Percentiles rank a stretch among this genome's conserved stretches.
Conservation (phyloP, 768 basidiomycete genomes). For the Gloeophyllum trabeum region DNA sequence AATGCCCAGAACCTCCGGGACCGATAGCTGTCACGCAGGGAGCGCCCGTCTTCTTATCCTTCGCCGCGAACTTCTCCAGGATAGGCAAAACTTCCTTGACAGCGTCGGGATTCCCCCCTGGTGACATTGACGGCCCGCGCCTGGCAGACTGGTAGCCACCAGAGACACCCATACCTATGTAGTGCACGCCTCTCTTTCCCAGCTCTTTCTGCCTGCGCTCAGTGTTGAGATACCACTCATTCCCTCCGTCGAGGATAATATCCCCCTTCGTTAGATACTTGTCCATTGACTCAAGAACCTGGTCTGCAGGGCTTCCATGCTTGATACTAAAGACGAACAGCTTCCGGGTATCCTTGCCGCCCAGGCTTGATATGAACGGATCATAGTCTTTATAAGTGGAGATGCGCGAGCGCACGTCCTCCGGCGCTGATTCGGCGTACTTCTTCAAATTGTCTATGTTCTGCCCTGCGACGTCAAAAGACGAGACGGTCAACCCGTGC, state of each 20-base stretch:
- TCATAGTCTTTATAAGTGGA: conserved; percentile 10
- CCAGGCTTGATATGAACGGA: conserved; percentile 9
- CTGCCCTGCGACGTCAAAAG: conserved; percentile 9
- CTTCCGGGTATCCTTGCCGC: conserved; percentile 4
- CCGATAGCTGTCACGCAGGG: conserved; percentile 11
- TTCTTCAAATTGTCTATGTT: conserved; percentile 8
- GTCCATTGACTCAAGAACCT: conserved; percentile 6
- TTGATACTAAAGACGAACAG: conserved; percentile 14
- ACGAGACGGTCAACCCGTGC: conserved; percentile 9
- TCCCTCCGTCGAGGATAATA: conserved; percentile 13
- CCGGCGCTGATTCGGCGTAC: neutral
- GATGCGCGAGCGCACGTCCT: conserved; percentile 2
- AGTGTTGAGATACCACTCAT: conserved; percentile 13
- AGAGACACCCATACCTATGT: conserved; percentile 12
- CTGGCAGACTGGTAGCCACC: conserved; percentile 14
- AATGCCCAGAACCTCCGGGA: conserved; percentile 11
- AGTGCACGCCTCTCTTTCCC: conserved; percentile 6
- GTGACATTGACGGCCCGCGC: conserved; percentile 11
- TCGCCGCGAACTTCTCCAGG: conserved; percentile 10
- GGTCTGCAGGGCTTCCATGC: conserved; percentile 13
- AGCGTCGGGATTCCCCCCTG: conserved; percentile 10
- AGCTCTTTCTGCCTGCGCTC: conserved; percentile 9
- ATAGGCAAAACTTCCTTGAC: conserved; percentile 10
- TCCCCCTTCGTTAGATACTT: conserved; percentile 9
- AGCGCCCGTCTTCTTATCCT: conserved; percentile 7